Conservation (phyloP, 202 grass and related monocot species). For the Dendrocalamus latiflorus region DNA sequence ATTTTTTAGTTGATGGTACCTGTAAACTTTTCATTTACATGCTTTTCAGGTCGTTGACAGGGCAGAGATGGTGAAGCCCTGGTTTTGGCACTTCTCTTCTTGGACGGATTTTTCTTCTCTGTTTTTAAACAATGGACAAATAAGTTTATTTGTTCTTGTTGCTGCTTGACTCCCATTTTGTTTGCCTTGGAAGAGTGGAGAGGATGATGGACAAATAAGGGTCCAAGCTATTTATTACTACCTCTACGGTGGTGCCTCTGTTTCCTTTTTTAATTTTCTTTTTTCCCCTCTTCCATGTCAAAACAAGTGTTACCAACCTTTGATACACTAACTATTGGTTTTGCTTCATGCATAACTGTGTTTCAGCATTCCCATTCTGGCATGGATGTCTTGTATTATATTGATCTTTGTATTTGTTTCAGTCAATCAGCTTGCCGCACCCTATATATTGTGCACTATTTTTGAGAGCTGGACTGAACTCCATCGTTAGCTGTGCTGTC, state of each 20-base stretch:
- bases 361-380: neutral
- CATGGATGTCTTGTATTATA: neutral
- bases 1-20: neutral
- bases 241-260: neutral
- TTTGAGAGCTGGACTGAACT: neutral
- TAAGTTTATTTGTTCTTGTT: conserved; percentile 24
- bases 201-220: neutral
- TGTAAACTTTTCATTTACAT: neutral
- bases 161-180: conserved; percentile 32
- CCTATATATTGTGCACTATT: neutral
- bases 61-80: conserved; percentile 37
- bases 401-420: neutral
- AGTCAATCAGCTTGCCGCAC: no score
- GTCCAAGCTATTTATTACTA: conserved; percentile 29
- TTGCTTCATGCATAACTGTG: neutral
- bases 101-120: neutral
- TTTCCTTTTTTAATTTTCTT: neutral
- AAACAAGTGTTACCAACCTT: conserved; percentile 30
- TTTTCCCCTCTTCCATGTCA: conserved; percentile 38
- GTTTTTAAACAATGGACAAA: conserved; percentile 8
- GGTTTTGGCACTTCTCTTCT: neutral
- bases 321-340: conserved; percentile 22
- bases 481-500: neutral
- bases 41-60: conserved; percentile 19
- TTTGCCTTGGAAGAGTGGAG: conserved; percentile 34